phyloP scores from a whole-genome alignment of 108 stramenopile genomes.

The Conticribra weissflogii region DNA sequence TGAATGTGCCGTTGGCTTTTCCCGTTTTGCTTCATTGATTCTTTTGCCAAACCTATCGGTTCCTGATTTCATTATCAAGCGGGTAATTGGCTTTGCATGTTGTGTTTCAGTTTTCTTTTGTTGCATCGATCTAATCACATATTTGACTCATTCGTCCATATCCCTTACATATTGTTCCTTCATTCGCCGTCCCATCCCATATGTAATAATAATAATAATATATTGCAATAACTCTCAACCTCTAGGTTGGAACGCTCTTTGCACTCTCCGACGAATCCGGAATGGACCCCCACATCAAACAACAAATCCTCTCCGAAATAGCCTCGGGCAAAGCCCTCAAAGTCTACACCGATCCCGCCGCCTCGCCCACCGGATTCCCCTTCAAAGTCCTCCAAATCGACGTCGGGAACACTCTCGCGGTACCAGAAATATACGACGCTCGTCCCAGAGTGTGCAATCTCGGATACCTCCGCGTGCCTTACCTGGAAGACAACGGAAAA shows the following conservation, averaged over 20 bases:
- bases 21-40: no score
- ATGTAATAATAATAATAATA: no score
- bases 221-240: no score
- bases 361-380: constrained; percentile 59
- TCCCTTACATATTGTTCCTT: no score
- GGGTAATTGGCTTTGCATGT: no score
- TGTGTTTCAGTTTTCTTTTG: neutral
- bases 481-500: constrained; percentile 35
- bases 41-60: no score
- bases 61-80: no score
- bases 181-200: no score
- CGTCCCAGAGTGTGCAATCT: constrained; percentile 55
- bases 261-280: constrained; percentile 54
- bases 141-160: no score
- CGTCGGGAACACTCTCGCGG: constrained; percentile 23
- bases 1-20: no score
- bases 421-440: constrained; percentile 30
- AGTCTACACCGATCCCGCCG: constrained; percentile 53
- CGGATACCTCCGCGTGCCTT: constrained; percentile 50
- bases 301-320: constrained; percentile 31
- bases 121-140: constrained; percentile 1
- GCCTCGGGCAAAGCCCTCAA: constrained; percentile 20
- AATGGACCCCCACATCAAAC: constrained; percentile 36
- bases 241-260: constrained; percentile 55
- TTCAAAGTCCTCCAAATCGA: constrained; percentile 58